Evolutionary conservation across 306 rosid species (phyloP), one percentile per base, ranked within the genome.

Genomic region (Quercus wislizeni): DNA sequence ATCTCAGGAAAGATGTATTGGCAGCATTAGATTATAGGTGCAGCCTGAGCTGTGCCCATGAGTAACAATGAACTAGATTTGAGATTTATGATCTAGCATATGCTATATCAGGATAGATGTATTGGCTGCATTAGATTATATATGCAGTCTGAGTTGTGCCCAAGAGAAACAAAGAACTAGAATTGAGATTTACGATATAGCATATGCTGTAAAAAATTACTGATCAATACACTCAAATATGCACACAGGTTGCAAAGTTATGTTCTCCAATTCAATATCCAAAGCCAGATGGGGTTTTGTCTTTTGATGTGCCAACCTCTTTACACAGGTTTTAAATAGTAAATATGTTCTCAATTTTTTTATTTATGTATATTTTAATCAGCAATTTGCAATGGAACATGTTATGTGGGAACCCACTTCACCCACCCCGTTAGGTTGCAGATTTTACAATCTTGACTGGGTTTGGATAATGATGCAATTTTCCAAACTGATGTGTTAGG

Each of bases 271-370:
- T 95, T 79, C 85, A 88, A 35, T 95, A 95, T 86, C 92, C 97
- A 76, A 92, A 95, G 86, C 93, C 93, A 28, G 99, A 95, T 75
- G 91, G 92, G 51, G 78, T 92, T 84, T 74, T 91, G 57, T 91
- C 99, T 67, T 95, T 95, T 71, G 97, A 95, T 77, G 92, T 92
- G 56, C 89, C 90, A 69, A 91, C 99, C 82, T 95, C 99, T 58
- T 79, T 95, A 74, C 98, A 92, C 97, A 95, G 99, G 98, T 95
- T 79, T 83, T 17, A 27, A 23, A 83, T n/a, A 52, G 28, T 25
- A 25, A 61, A 69, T 61, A n/a, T 74, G 21, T 74, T 73, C 74
- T 61, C 46, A 74, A 64, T 33, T 82, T n/a, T 27, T 6, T 52
- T 62, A 41, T 70, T 83, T 11, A 15, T 74, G 43, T 27, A 59